phyloP scores from a whole-genome alignment of 768 basidiomycete genomes.

The Glaciozyma antarctica region DNA sequence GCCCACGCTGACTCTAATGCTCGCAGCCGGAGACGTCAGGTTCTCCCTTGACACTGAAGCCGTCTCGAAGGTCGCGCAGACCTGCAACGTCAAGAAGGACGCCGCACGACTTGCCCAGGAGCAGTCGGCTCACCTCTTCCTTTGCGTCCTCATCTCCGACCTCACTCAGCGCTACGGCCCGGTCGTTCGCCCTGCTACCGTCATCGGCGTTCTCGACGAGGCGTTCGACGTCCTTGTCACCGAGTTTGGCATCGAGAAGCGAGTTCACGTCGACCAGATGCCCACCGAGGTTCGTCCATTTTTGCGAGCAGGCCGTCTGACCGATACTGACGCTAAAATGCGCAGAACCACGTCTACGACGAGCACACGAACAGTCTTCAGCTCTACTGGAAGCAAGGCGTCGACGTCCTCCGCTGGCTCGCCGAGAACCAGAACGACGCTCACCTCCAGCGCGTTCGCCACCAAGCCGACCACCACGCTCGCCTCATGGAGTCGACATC shows the following conservation, averaged over 20 bases:
- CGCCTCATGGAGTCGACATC: constrained; percentile 84
- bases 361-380: constrained; percentile 85
- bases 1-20: neutral
- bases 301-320: neutral
- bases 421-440: constrained; percentile 94
- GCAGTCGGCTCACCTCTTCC: constrained; percentile 88
- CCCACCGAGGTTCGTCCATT: constrained; percentile 72
- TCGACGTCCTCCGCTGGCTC: constrained; percentile 89
- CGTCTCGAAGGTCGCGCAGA: constrained; percentile 93
- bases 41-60: constrained; percentile 97
- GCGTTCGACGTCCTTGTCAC: constrained; percentile 94
- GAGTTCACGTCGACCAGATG: constrained; percentile 98
- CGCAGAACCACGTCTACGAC: constrained; percentile 86
- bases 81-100: constrained; percentile 69
- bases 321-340: neutral
- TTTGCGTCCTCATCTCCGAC: constrained; percentile 88
- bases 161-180: constrained; percentile 91
- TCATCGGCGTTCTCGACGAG: constrained; percentile 90
- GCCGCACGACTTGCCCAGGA: constrained; percentile 88
- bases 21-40: constrained; percentile 56
- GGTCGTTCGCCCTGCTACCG: constrained; percentile 87
- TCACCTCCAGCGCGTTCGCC: constrained; percentile 86
- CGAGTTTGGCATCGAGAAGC: constrained; percentile 97
- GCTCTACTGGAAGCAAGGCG: constrained; percentile 80
- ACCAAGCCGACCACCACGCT: constrained; percentile 82